Percentiles rank a stretch among this genome's conserved stretches.
Evolutionary conservation across 116 monocot species (phyloP).

Genomic region (Cymodocea nodosa): DNA sequence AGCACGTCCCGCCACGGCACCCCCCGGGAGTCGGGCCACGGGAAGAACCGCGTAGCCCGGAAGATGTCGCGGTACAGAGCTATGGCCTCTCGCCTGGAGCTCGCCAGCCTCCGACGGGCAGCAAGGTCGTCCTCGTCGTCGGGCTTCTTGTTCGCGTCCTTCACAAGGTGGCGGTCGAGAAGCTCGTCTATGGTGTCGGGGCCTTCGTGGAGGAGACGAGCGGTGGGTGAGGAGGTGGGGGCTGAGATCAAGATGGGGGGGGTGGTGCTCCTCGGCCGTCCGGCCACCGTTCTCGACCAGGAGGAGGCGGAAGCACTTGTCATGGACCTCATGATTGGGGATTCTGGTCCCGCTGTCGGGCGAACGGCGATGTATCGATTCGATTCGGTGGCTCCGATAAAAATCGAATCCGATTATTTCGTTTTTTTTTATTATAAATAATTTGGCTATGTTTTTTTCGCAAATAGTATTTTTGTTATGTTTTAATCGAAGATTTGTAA

Average conservation of each 20-base stretch:
- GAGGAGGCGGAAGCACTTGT: neutral
- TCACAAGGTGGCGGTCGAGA: conserved; percentile 68
- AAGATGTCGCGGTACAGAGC: conserved; percentile 89
- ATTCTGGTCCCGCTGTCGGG: no score
- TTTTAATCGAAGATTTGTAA: no score
- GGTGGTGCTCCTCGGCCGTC: neutral
- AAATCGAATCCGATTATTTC: no score
- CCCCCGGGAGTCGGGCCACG: conserved; percentile 70
- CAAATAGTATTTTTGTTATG: no score
- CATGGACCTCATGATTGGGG: no score
- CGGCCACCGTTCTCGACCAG: neutral
- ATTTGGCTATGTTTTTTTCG: no score
- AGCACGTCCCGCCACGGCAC: conserved; percentile 85
- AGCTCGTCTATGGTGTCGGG: conserved; percentile 94
- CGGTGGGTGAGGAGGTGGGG: no score
- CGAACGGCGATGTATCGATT: no score
- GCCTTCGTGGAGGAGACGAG: conserved; percentile 66
- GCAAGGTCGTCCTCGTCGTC: conserved; percentile 35
- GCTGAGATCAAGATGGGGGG: neutral
- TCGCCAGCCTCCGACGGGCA: conserved; percentile 53
- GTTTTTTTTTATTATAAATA: no score
- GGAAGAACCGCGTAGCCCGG: conserved; percentile 68
- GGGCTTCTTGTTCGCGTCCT: conserved; percentile 9
- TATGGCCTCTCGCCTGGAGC: conserved; percentile 65
- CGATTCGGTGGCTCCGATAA: no score